These are phyloP conservation scores for Albophoma yamanashiensis DNA, from an alignment of 2,329 filamentous ascomycete species.

Conservation along the genomic window DNA sequence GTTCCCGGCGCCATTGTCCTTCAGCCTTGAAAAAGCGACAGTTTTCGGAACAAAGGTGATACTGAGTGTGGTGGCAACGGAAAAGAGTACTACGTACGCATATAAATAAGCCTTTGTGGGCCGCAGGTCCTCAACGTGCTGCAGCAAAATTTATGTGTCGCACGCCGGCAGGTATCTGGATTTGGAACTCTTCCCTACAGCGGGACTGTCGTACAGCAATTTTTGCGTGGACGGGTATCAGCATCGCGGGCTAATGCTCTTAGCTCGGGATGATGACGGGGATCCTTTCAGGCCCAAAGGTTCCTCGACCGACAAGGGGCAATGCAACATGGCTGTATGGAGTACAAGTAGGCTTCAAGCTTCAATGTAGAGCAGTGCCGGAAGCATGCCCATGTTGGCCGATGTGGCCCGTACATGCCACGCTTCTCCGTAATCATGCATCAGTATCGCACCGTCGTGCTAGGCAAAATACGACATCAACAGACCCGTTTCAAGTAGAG, in stretches of 20 bases:
- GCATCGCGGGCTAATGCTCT: neutral
- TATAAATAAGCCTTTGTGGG: neutral
- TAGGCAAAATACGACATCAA: neutral
- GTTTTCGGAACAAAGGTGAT: neutral
- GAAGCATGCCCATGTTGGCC: neutral
- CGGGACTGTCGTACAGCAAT: no score
- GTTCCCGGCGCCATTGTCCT: neutral
- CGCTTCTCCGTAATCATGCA: neutral
- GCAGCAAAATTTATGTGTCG: neutral
- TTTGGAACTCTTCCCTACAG: neutral
- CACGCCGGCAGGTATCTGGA: neutral
- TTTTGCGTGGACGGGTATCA: neutral
- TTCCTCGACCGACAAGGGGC: neutral
- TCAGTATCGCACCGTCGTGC: neutral
- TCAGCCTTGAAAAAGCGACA: neutral
- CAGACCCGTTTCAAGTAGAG: neutral
- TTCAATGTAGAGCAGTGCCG: neutral
- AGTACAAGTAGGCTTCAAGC: neutral
- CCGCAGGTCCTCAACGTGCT: neutral
- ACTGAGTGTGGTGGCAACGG: no score
- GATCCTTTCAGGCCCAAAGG: neutral
- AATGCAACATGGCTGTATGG: neutral
- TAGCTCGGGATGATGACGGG: neutral
- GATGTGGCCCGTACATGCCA: neutral
- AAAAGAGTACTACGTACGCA: neutral